Evolutionary conservation across 116 monocot species (phyloP).

Genomic region (Dioscorea cayenensis): DNA sequence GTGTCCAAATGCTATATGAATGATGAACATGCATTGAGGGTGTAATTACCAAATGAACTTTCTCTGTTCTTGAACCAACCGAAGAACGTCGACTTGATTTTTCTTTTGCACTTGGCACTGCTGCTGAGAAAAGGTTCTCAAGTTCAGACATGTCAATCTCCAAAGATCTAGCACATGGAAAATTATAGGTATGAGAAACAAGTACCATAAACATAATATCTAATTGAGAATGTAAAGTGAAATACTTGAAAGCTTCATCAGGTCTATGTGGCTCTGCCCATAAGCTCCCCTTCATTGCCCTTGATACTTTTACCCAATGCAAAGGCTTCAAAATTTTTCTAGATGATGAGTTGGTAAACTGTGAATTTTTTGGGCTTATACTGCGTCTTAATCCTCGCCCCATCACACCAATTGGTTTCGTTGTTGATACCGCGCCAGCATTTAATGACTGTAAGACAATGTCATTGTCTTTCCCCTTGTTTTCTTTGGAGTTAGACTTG

Average conservation of each 20-base stretch:
- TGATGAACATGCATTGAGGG: not conserved
- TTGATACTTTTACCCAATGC: constrained; percentile 96
- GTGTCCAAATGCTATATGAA: not conserved
- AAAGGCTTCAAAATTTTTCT: constrained; percentile 73
- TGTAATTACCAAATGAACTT: constrained; percentile 70
- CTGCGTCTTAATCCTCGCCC: constrained; percentile 28
- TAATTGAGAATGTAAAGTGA: not conserved
- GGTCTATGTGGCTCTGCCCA: constrained; percentile 85
- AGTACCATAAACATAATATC: constrained; percentile 1
- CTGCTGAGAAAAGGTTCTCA: constrained; percentile 88
- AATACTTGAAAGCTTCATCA: constrained; percentile 56
- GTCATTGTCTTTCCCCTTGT: constrained; percentile 3
- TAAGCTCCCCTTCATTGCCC: constrained; percentile 94
- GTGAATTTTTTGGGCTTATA: constrained; percentile 21
- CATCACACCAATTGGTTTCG: constrained; percentile 16
- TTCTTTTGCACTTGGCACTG: constrained; percentile 48
- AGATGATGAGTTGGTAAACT: constrained; percentile 26
- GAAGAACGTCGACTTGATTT: constrained; percentile 44
- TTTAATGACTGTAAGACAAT: constrained; percentile 37
- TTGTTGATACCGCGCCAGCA: constrained; percentile 15
- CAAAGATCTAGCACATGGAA: constrained; percentile 45
- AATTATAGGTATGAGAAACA: constrained; percentile 8
- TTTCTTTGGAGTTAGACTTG: not conserved
- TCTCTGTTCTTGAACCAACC: constrained; percentile 54
- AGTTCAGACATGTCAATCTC: constrained; percentile 95